These are phyloP conservation scores for Penicillium atrosanguineum DNA, from an alignment of 495 filamentous ascomycete genomes.

Conservation along the genomic window DNA sequence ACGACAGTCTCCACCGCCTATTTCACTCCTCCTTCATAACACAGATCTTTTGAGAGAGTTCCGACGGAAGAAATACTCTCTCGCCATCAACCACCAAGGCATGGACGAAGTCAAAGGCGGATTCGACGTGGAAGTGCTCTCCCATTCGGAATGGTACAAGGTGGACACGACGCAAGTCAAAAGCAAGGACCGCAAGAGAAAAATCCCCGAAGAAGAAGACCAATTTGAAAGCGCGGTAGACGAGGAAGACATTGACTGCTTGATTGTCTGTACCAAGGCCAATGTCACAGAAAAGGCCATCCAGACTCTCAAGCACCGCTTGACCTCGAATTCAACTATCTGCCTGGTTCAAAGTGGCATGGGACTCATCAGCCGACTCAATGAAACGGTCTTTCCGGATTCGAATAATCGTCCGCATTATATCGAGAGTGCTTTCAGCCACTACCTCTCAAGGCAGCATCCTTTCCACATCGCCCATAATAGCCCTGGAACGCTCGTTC, in stretches of 20 bases:
- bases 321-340: conserved; percentile 72
- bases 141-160: conserved; percentile 30
- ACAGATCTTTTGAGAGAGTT: conserved; percentile 27
- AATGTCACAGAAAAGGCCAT: conserved; percentile 57
- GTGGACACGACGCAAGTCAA: conserved; percentile 26
- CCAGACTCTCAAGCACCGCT: conserved; percentile 54
- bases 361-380: conserved; percentile 73
- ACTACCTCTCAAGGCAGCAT: conserved; percentile 55
- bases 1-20: conserved; percentile 55
- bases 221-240: conserved; percentile 13
- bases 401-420: conserved; percentile 65
- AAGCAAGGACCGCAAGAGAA: conserved; percentile 5
- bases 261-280: conserved; percentile 71
- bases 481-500: conserved; percentile 57
- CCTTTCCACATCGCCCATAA: conserved; percentile 64
- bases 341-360: conserved; percentile 81
- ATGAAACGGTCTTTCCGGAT: conserved; percentile 64
- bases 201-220: conserved; percentile 6
- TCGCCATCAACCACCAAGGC: conserved; percentile 35
- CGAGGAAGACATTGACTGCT: conserved; percentile 61
- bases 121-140: conserved; percentile 38
- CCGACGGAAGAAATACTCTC: conserved; percentile 25
- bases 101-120: conserved; percentile 41
- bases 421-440: conserved; percentile 68
- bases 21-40: conserved; percentile 55